Conservation (phyloP, 108 stramenopile genomes). For the Cyclostephanos tholiformis region DNA sequence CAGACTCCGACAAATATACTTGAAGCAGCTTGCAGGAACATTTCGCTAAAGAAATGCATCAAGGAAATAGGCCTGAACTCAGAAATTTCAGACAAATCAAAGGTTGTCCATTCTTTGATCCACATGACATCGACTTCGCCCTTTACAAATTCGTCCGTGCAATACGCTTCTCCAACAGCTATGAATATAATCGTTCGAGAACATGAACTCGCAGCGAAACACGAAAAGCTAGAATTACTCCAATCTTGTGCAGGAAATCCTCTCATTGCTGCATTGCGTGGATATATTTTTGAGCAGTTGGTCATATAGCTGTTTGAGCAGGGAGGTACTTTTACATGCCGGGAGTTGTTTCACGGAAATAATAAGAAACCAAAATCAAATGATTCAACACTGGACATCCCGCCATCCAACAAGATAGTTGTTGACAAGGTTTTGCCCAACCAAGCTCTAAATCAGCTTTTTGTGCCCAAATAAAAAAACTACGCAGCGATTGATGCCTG, state of each 20-base stretch:
- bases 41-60: not conserved
- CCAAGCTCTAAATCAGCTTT: too few species aligned
- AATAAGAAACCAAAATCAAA: not conserved
- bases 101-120: too few species aligned
- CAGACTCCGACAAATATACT: slow-evolving; percentile 1
- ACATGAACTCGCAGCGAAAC: not conserved
- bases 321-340: not conserved
- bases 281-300: not conserved
- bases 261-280: slow-evolving; percentile 3
- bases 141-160: too few species aligned
- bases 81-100: not conserved
- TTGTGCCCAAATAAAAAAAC: too few species aligned
- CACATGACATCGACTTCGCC: too few species aligned
- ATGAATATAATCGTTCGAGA: too few species aligned
- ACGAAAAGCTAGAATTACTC: not conserved
- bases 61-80: not conserved
- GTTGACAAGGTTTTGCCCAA: too few species aligned
- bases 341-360: too few species aligned
- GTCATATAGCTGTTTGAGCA: not conserved
- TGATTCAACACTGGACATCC: not conserved
- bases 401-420: slow-evolving; percentile 7
- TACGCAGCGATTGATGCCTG: too few species aligned
- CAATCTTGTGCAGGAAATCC: slow-evolving; percentile 1
- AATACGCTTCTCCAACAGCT: too few species aligned
- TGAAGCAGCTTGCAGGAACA: not conserved